Conservation (phyloP, 108 stramenopile genomes). For the Cyclostephanos invisitatus region DNA sequence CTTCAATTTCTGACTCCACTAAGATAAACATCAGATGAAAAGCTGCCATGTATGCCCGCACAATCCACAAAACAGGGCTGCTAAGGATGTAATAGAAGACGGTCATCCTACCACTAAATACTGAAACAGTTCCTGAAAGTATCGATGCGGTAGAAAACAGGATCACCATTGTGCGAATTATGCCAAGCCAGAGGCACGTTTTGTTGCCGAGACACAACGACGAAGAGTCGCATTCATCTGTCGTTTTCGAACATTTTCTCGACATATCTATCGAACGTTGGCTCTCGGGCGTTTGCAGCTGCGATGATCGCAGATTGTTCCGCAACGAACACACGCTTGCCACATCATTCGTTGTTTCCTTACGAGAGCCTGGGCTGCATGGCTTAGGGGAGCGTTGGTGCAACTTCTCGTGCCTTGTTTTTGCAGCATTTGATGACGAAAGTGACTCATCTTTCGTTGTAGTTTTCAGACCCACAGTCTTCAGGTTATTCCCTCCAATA, state of each 20-base stretch:
- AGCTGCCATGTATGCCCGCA: slow-evolving; percentile 18
- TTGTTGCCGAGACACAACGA: not conserved
- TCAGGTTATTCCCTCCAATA: not conserved
- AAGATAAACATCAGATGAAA: slow-evolving; percentile 30
- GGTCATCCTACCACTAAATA: slow-evolving; percentile 24
- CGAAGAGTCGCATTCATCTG: not conserved
- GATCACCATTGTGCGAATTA: slow-evolving; percentile 18
- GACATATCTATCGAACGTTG: not conserved
- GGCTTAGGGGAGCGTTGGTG: not conserved
- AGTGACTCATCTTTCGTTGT: slow-evolving; percentile 14
- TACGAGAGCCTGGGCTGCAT: not conserved
- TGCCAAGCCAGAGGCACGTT: slow-evolving; percentile 2
- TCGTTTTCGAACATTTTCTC: not conserved
- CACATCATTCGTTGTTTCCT: slow-evolving; percentile 7
- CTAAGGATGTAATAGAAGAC: slow-evolving; percentile 11
- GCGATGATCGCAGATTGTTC: not conserved
- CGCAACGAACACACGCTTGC: not conserved
- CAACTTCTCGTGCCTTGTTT: slow-evolving; percentile 4
- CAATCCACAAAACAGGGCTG: slow-evolving; percentile 23
- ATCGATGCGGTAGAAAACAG: slow-evolving; percentile 30
- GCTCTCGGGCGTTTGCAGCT: slow-evolving; percentile 13
- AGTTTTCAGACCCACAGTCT: not conserved
- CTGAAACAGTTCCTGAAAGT: slow-evolving; percentile 13
- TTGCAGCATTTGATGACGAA: not conserved
- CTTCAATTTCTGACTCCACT: slow-evolving; percentile 18